These are phyloP conservation scores for Hericium alpestre DNA, from an alignment of 768 basidiomycete genomes.

Conservation along the genomic window DNA sequence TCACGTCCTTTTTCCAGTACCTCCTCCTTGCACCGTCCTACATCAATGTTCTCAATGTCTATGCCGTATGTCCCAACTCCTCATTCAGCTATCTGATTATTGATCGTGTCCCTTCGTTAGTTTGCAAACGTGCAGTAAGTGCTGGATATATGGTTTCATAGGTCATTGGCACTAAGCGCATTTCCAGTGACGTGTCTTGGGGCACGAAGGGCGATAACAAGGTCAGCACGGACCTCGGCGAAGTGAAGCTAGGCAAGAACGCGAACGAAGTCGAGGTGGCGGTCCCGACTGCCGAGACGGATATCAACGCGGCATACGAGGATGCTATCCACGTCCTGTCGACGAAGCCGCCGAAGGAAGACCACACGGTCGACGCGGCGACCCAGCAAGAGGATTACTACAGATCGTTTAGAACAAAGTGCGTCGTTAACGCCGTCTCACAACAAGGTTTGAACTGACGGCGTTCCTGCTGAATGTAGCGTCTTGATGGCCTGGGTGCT, in stretches of 20 bases:
- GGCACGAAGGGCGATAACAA: slow-evolving; percentile 94
- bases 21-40: slow-evolving; percentile 88
- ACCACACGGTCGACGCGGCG: slow-evolving; percentile 45
- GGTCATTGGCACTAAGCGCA: neutral
- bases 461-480: neutral
- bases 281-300: slow-evolving; percentile 79
- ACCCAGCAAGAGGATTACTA: slow-evolving; percentile 83
- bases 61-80: slow-evolving; percentile 41
- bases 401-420: slow-evolving; percentile 82
- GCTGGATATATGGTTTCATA: neutral
- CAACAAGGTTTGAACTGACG: neutral
- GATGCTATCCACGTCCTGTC: slow-evolving; percentile 78
- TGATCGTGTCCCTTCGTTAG: slow-evolving; percentile 21
- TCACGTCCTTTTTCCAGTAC: slow-evolving; percentile 90
- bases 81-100: neutral
- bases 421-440: slow-evolving; percentile 13
- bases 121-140: slow-evolving; percentile 71
- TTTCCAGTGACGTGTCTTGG: slow-evolving; percentile 75
- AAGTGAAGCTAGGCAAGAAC: slow-evolving; percentile 53
- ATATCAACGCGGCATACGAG: slow-evolving; percentile 83
- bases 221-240: slow-evolving; percentile 74
- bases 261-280: slow-evolving; percentile 81
- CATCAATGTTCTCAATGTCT: slow-evolving; percentile 88
- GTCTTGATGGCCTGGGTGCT: slow-evolving; percentile 85
- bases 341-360: slow-evolving; percentile 67